phyloP scores from a whole-genome alignment of 164 flowering plant species.

The Piper betle region DNA sequence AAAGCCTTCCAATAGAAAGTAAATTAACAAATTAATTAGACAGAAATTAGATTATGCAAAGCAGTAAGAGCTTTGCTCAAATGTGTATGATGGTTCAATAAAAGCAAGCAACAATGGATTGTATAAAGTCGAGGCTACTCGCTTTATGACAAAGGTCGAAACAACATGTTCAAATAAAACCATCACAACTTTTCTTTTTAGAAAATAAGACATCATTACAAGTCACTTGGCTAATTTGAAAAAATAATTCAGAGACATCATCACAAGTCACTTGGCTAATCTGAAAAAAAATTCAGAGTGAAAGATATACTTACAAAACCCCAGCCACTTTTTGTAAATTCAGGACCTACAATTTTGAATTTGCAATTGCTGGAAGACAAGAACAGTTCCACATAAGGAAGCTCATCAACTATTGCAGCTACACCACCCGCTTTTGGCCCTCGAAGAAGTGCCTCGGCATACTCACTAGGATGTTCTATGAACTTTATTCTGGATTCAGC shows the following conservation, averaged over 20 bases:
- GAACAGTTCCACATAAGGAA: constrained; percentile 71
- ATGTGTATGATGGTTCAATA: no score
- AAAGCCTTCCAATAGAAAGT: constrained; percentile 44
- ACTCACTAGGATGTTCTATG: constrained; percentile 34
- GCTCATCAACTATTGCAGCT: constrained; percentile 88
- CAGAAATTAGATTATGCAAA: background rate
- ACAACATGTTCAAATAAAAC: no score
- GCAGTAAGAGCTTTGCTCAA: background rate
- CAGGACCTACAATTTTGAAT: constrained; percentile 64
- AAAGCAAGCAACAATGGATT: no score
- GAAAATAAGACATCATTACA: no score
- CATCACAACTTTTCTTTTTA: no score
- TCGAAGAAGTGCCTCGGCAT: constrained; percentile 31
- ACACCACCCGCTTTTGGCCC: constrained; percentile 76
- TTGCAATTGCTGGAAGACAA: constrained; percentile 39
- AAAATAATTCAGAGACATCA: no score
- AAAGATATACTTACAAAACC: constrained; percentile 69
- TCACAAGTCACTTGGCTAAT: no score
- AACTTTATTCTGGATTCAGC: constrained; percentile 40
- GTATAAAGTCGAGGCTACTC: no score
- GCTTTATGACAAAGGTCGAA: no score
- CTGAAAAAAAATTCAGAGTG: no score
- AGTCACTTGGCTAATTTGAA: no score
- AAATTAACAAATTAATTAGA: background rate
- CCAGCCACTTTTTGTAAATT: constrained; percentile 91